Base-by-base conservation (phyloP, 768 basidiomycete genomes). In the Phaeotremella skinneri region DNA sequence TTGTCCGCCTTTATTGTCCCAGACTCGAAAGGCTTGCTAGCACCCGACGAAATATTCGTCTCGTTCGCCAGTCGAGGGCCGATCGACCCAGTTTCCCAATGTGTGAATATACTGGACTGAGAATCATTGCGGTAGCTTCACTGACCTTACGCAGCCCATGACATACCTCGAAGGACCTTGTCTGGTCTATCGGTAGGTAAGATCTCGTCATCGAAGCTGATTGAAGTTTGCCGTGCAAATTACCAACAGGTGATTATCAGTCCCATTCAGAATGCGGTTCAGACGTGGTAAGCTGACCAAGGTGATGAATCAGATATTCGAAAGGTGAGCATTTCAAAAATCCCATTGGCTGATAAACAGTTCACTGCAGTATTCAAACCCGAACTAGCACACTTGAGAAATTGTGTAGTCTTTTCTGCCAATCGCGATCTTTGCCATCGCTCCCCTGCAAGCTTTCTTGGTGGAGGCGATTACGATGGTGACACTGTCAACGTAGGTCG, bases 401-500 rank as follows among this genome's bases (percentile, higher is more conserved):
- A 71, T 45, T 67, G 66, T 37, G 64, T 74, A 13, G 66, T 74
- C 52, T 56, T 74, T 42, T 74, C 69, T 2, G 66, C 69, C 5
- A 51, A 58, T 52, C 52, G 52, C 21, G 21, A 16, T 4, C 27
- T 57, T 6, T 74, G 69, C 45, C 37, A 27, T 23, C 58, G 62
- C 41, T 71, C 69, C 6, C 69, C 72, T 0, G 69, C 67, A 30
- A 64, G 61, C 54, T 60, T 55, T 29, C 52, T 69, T 9, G 68
- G 62, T 11, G 72, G 72, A 16, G 72, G 72, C 2, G 72, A 74
- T 52, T 71, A 74, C 56, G 72, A 74, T 59, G 72, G 72, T 2
- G 72, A 74, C 50, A 74, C 69, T 4, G 58, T 69, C 14, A 30
- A 52, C 13, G 51, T 52, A 23, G 34, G 51, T 23, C n/a, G 20